Percentiles rank a stretch among this genome's conserved stretches.
Conservation (phyloP, 371 early-diverging fungal species). For the Nematocida displodere region DNA sequence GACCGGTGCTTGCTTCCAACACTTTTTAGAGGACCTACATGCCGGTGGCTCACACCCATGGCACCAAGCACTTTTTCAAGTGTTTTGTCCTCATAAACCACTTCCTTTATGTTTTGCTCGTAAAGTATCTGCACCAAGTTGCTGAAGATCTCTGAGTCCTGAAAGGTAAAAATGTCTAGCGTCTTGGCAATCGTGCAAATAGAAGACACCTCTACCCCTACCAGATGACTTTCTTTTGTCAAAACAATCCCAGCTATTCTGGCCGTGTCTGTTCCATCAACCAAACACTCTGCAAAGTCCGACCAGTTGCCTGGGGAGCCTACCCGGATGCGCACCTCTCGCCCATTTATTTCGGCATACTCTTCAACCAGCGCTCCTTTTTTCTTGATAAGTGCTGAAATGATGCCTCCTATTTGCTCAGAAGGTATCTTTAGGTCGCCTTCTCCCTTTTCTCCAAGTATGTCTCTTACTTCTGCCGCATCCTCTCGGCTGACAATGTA, state of each 20-base stretch:
- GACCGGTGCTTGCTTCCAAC: neutral
- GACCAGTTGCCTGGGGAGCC: constrained; percentile 63
- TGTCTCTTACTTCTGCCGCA: constrained; percentile 3
- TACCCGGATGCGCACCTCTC: constrained; percentile 26
- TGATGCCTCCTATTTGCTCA: neutral
- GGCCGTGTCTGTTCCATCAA: constrained; percentile 41
- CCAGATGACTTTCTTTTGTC: neutral
- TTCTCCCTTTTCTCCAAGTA: constrained; percentile 27
- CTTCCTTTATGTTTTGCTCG: constrained; percentile 60
- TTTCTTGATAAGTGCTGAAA: constrained; percentile 1
- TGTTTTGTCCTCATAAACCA: constrained; percentile 53
- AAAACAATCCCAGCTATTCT: constrained; percentile 48
- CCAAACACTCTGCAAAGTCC: constrained; percentile 62
- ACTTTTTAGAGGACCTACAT: neutral
- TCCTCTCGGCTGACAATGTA: constrained; percentile 2
- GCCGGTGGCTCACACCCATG: constrained; percentile 37
- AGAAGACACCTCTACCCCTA: constrained; percentile 8
- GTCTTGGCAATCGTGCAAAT: constrained; percentile 40
- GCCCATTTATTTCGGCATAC: constrained; percentile 46
- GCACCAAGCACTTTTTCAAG: constrained; percentile 35
- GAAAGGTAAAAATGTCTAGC: constrained; percentile 36
- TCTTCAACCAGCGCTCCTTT: constrained; percentile 45
- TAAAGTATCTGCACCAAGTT: constrained; percentile 53
- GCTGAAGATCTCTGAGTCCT: constrained; percentile 64
- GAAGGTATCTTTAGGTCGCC: constrained; percentile 2